Evolutionary conservation across 495 filamentous ascomycete species (phyloP).

Genomic region (Penicillium cosmopolitanum): DNA sequence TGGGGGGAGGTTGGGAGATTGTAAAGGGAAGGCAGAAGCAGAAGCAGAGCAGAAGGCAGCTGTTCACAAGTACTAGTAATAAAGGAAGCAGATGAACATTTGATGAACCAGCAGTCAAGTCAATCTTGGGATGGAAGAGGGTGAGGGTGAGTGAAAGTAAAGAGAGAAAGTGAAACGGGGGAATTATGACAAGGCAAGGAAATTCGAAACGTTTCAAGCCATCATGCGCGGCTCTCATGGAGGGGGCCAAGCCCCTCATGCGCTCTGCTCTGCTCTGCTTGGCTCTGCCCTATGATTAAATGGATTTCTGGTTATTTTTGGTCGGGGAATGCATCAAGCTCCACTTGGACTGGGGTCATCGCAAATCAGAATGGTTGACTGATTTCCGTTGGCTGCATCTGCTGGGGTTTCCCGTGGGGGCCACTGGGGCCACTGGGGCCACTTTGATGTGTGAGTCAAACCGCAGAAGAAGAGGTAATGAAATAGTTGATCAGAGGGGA

Average conservation of each 20-base stretch:
- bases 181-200: background rate
- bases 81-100: background rate
- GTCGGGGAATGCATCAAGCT: background rate
- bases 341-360: background rate
- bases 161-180: background rate
- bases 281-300: background rate
- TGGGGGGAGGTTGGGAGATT: background rate
- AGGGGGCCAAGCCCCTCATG: background rate
- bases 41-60: background rate
- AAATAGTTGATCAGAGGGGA: background rate
- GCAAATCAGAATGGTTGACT: background rate
- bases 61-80: background rate
- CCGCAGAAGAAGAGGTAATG: background rate
- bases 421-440: background rate
- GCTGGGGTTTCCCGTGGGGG: background rate
- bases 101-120: background rate
- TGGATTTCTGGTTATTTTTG: background rate
- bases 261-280: no score
- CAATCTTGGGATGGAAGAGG: background rate
- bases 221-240: constrained; percentile 2
- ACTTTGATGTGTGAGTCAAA: background rate
- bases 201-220: constrained; percentile 3
- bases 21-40: background rate
- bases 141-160: constrained; percentile 1
- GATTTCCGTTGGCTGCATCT: background rate